Evolutionary conservation across 768 basidiomycete species (phyloP), one percentile per base, ranked within the genome.

Genomic region (Rhizopogon roseolus): DNA sequence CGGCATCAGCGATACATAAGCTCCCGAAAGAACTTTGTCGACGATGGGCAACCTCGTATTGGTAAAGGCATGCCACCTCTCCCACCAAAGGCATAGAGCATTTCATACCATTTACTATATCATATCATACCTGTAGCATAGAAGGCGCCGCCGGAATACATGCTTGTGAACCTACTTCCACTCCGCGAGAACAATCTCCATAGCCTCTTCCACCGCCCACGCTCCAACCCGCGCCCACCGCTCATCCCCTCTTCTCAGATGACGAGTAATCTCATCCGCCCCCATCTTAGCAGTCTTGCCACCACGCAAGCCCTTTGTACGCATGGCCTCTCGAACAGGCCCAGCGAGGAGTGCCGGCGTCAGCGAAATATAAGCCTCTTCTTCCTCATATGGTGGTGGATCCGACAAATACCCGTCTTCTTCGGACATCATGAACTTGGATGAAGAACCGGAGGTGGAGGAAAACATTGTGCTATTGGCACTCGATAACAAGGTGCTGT

Each of bases 361-460:
- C 19, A 90, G 73, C 2, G 86, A 73, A 17, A 87, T 63, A 56
- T 89, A 92, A 0, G 82, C 77, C 60, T 88, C 86, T 60, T 90
- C 87, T 45, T 77, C 70, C 60, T 92, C 90, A 41, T 76, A 68
- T 0, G 67, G 53, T 10, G 68, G 67, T 0, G 87, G 82, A 49
- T 89, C 87, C n/a, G 87, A 86, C 48, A 87, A 64, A 10, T 73
- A 73, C 10, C 72, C 70, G 34, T 70, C 72, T 42, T 60, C 14
- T 46, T 32, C 45, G 28, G 65, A 66, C 17, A 55, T 52, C 49
- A 63, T 69, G 65, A 50, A 75, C 19, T 41, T 49, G 42, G 53
- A 74, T 61, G 54, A 53, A 68, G 50, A 73, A 11, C 55, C 56
- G 3, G 64, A 62, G 0, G 67, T 69, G 17, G 56, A 54, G 4